phyloP scores from a whole-genome alignment of 441 rosid genomes.

The Erodium moschatum region DNA sequence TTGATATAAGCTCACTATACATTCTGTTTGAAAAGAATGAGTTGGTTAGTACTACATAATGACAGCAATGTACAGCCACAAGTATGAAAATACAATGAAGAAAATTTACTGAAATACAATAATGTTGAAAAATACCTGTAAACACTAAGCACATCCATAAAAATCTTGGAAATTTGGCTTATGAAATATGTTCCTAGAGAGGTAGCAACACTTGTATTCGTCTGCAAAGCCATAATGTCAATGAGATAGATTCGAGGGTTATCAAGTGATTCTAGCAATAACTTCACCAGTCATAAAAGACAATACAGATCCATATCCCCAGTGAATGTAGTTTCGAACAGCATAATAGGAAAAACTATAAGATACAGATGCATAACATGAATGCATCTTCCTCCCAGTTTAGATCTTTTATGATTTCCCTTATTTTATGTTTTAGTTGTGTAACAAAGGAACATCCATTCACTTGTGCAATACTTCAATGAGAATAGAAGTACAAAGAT shows the following conservation, averaged over 20 bases:
- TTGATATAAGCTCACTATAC: constrained; percentile 99
- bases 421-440: not conserved
- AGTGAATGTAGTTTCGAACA: not conserved
- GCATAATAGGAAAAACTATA: not conserved
- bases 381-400: no score
- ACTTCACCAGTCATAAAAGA: not conserved
- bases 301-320: not conserved
- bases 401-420: no score
- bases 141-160: constrained; percentile 97
- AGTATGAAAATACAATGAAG: not conserved
- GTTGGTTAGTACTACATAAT: constrained; percentile 7
- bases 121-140: constrained; percentile 54
- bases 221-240: constrained; percentile 60
- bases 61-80: not conserved
- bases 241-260: not conserved
- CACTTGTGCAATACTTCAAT: not conserved
- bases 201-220: constrained; percentile 94
- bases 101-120: not conserved
- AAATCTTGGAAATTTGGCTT: constrained; percentile 79
- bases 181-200: constrained; percentile 90
- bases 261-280: not conserved
- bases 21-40: constrained; percentile 48
- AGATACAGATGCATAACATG: no score
- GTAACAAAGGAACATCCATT: not conserved
- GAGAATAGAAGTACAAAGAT: not conserved